phyloP scores from a whole-genome alignment of 805 yeast species.

The Cyberlindnera lachancei region DNA sequence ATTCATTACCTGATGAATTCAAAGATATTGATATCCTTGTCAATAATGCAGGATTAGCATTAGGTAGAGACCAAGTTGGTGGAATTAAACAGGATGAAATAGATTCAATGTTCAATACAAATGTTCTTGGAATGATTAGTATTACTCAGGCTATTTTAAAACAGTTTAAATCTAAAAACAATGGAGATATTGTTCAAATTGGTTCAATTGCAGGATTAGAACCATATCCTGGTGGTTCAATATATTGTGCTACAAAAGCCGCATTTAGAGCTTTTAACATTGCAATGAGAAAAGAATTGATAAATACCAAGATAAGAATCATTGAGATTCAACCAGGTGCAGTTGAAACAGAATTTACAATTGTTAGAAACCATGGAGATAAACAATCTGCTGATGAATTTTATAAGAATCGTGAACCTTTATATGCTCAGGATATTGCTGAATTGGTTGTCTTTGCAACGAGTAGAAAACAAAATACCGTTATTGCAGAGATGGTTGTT shows the following conservation, averaged over 20 bases:
- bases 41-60: conserved; percentile 75
- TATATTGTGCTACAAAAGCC: conserved; percentile 71
- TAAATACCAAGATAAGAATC: conserved; percentile 60
- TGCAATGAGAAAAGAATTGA: conserved; percentile 66
- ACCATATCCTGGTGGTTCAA: conserved; percentile 72
- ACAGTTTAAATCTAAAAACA: conserved; percentile 58
- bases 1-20: conserved; percentile 49
- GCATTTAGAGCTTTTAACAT: conserved; percentile 67
- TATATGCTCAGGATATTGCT: conserved; percentile 52
- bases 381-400: conserved; percentile 43
- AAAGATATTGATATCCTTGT: conserved; percentile 58
- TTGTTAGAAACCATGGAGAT: conserved; percentile 56
- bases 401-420: conserved; percentile 48
- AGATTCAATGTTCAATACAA: conserved; percentile 72
- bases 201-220: conserved; percentile 79
- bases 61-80: conserved; percentile 75
- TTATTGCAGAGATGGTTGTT: conserved; percentile 67
- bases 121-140: conserved; percentile 78
- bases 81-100: conserved; percentile 56
- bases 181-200: conserved; percentile 66
- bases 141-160: conserved; percentile 76
- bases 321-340: conserved; percentile 64
- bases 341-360: conserved; percentile 61
- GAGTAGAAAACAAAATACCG: conserved; percentile 51
- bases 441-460: conserved; percentile 52